Base-by-base conservation (phyloP, 2,329 filamentous ascomycete species). In the Emergomyces pasteurianus region DNA sequence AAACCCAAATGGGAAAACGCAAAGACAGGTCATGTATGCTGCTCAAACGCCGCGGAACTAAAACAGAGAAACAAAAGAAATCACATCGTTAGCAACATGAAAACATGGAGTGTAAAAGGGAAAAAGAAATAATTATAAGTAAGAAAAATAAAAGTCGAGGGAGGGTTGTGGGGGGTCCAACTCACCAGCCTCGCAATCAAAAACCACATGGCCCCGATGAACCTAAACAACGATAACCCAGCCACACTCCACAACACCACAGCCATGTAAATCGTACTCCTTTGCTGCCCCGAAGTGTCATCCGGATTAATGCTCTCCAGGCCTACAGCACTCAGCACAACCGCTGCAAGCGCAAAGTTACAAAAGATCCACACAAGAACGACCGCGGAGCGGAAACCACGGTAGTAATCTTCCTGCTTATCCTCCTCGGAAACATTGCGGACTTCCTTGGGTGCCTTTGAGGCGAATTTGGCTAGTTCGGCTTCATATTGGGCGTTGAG, bases 381-480 rank as follows among this genome's bases (percentile, higher is more conserved):
- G 66, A 96, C 92, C 34, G 90, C 85, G 23, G 89, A 95, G 64
- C 94, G 85, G 73, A 99, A 96, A 66, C 92, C 94, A 69, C 92
- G 91, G 82, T 99, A 99, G 77, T 97, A 99, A 73, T 99, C 94
- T 79, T 96, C 90, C 74, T 99, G 92, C 70, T 88, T 90, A 72
- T 96, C 92, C 50, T 77, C 71, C 12, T 82, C 75, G n/a, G 78
- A 78, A 2, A 76, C 65, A 1, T 64, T 61, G 21, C 71, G 70
- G 42, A 85, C 81, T 64, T 90, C 86, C 64, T 87, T 85, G 34
- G 87, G 86, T 53, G 84, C 84, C 74, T 96, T 97, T 31, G 79
- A 77, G 52, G 81, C 77, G 71, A 97, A 95, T 16, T 86, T 81
- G 2, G 80, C 76, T 58, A 96, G 77, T 71, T 99, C 94, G 46